Base-by-base conservation (phyloP, 495 filamentous ascomycete genomes). In the Cercophora sp. region DNA sequence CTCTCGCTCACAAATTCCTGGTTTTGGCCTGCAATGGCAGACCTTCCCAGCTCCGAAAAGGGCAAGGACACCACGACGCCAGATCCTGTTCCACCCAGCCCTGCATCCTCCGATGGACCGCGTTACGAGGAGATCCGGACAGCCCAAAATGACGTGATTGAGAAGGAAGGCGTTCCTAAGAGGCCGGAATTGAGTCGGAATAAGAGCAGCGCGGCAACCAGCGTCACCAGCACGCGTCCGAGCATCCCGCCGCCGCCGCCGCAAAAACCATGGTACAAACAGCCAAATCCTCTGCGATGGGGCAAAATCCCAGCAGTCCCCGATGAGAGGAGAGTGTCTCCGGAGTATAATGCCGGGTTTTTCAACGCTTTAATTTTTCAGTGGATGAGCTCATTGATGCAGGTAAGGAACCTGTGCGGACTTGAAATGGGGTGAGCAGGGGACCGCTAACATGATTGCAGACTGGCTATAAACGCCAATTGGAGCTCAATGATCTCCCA, bases 401-500 rank as follows among this genome's bases (percentile, higher is more conserved):
- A 51, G 56, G 82, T 84, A 13, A 8, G 22, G 15, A 34, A 15
- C 5, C 25, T 8, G 8, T 32, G 11, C 36, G 1, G 18, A 5
- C 3, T 15, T 34, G 8, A 9, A 13, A 11, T 11, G 37, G 25
- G 31, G 1, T 9, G 26, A 39, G 11, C 2, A n/a, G 32, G 10
- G 3, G 27, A n/a, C 35, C 47, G 42, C 52, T 55, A 24, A 59
- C 55, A 48, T 13, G 45, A 15, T 48, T 15, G 16, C 57, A 85
- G 79, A 76, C 76, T 41, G 92, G 92, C 15, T 97, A 96, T 65
- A 80, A 89, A 61, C 84, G 92, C 8, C 83, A 84, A 10, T 78
- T 97, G 5, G 88, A 96, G 57, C 69, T 84, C 29, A 85, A 85
- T 62, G 92, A 97, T 63, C 82, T 97, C 51, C 96, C 91, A 84